A percentile compares a stretch with the other conserved stretches of the same genome.
These are phyloP conservation scores for Ascochyta viciae-villosae DNA, from an alignment of 2,329 filamentous ascomycete genomes.

Conservation along the genomic window DNA sequence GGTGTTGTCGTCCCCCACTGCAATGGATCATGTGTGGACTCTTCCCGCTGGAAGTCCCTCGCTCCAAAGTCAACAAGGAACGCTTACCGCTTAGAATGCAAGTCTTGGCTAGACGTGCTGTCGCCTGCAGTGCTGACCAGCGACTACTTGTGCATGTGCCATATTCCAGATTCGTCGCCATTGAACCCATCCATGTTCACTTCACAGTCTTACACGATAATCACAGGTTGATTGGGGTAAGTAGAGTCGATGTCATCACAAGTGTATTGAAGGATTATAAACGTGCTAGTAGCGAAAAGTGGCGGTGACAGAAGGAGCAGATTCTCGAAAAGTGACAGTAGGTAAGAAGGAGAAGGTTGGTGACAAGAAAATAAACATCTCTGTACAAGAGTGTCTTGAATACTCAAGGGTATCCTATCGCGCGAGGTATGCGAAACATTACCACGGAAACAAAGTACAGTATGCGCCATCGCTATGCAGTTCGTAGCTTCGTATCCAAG, in stretches of 20 bases:
- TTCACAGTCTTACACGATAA: not conserved
- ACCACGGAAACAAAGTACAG: not conserved
- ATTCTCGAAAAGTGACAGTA: not conserved
- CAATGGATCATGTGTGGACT: not conserved
- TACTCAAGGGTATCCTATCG: slow-evolving; percentile 4
- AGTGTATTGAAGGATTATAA: slow-evolving; percentile 4
- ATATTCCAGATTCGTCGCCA: not conserved
- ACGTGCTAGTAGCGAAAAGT: not conserved
- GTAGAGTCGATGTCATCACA: not conserved
- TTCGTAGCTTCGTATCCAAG: slow-evolving; percentile 14
- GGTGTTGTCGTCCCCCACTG: not conserved
- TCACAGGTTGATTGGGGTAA: not conserved
- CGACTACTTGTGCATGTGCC: not conserved
- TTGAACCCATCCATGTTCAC: not conserved
- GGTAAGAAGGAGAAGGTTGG: not conserved
- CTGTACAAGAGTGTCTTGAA: not conserved
- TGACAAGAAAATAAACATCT: not conserved
- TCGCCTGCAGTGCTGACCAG: not conserved
- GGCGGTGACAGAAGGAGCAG: not conserved
- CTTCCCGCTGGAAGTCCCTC: not conserved
- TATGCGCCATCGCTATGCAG: slow-evolving; percentile 19
- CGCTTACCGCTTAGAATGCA: not conserved
- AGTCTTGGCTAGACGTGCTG: not conserved
- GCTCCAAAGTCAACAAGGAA: not conserved
- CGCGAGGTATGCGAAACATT: not conserved